Evolutionary conservation across 306 rosid genomes (phyloP).

Genomic region (Vachellia pachyceras): DNA sequence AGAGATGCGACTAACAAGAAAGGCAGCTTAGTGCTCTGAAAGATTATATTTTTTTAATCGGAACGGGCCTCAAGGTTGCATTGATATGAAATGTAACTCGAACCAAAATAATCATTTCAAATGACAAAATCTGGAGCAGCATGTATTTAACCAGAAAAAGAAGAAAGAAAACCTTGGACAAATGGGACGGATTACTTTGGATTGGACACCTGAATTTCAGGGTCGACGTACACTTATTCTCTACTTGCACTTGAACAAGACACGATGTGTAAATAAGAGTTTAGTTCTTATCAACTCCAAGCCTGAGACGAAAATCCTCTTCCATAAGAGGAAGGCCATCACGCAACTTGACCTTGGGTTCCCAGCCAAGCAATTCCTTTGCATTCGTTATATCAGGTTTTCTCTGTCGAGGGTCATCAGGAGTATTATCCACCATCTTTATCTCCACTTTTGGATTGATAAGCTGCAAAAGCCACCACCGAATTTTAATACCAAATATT

Average conservation of each 20-base stretch:
- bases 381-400: conserved; percentile 84
- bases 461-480: conserved; percentile 54
- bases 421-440: conserved; percentile 80
- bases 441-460: conserved; percentile 73
- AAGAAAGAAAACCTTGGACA: background rate
- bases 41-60: background rate
- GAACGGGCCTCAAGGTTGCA: background rate
- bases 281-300: conserved; percentile 51
- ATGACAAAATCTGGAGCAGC: background rate
- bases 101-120: background rate
- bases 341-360: conserved; percentile 63
- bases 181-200: conserved; percentile 22
- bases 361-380: conserved; percentile 75
- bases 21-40: background rate
- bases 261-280: conserved; percentile 5
- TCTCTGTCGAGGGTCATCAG: conserved; percentile 86
- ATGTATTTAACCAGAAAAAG: background rate
- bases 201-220: conserved; percentile 7
- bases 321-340: conserved; percentile 89
- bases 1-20: background rate
- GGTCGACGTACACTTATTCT: conserved; percentile 34
- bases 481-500: background rate
- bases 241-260: conserved; percentile 25
- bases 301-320: conserved; percentile 81
- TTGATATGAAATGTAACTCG: conserved; percentile 6